Base-by-base conservation (phyloP, 495 filamentous ascomycete genomes). In the Xylaria intraflava region DNA sequence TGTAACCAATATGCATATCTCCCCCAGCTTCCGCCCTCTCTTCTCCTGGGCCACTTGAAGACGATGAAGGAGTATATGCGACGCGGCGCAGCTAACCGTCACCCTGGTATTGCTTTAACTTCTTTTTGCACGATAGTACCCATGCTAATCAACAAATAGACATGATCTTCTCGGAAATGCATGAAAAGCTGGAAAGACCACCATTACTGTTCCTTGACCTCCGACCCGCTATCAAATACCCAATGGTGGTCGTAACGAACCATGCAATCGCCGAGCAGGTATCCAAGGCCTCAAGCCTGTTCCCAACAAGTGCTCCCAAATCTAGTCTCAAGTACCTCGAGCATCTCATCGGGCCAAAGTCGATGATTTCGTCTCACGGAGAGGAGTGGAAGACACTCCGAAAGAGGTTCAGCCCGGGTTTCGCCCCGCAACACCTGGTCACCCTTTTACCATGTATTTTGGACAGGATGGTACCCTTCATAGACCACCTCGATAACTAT, bases 261-360 rank as follows among this genome's bases (percentile, higher is more conserved):
- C 70, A 74, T 31, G 63, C 67, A 3, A 49, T 73, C 14, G 67
- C 69, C 10, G 55, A 61, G 4, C 65, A 72, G 33, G 46, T 72
- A 2, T 60, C 64, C 0, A 60, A 56, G 26, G 29, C 55, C 23
- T 59, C 66, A 3, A 67, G 62, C 39, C 17, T 43, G n/a, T 69
- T 60, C 43, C 67, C 58, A 19, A 62, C 62, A 33, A 70, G 68
- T 33, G 41, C 57, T 7, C 41, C 65, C 8, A 75, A 73, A 46
- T 62, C 61, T n/a, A 54, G 58, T 17, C 19, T 66, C 3, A 44
- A 52, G 3, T 27, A 52, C 4, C 23, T 69, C 0, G 20, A 35
- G 23, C 55, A 36, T 14, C 16, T 73, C 4, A 61, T 66, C 7
- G 70, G 70, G 0, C 39, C 49, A 7, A 30, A 46, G 1, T 70